Evolutionary conservation across 768 basidiomycete species (phyloP), one percentile per base, ranked within the genome.

Genomic region (Kwoniella newhampshirensis): DNA sequence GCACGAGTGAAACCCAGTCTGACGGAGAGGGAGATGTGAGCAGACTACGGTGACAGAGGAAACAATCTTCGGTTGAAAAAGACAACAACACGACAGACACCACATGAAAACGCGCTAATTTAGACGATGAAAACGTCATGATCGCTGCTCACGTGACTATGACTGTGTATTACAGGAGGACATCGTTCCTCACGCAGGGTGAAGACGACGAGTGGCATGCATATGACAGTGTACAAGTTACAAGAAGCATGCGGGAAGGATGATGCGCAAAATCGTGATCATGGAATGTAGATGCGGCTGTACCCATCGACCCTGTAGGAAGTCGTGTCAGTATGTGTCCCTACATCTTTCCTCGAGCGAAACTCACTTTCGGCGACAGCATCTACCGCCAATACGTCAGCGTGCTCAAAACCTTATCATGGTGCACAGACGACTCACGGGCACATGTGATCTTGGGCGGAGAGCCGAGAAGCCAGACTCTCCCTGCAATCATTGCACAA

Each of bases 401-500:
- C 40, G 26, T 43, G 4, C 28, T n/a, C n/a, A n/a, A n/a, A n/a
- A n/a, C 13, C 37, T 18, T 46, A 40, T 21, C 11, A 17, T 41
- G 28, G 28, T 32, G 32, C 32, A 6, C 6, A 32, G 7, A 26
- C 27, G 21, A 63, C 61, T 63, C 44, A 72, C 43, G 71, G 71
- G 50, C 71, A 73, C 62, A 73, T 62, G 56, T 73, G 71, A 37
- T 73, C 68, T 42, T 64, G 59, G 13, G 68, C 64, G 13, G 68
- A 41, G n/a, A 73, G 45, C 47, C 71, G 55, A 32, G 68, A 46
- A n/a, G 71, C 68, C 15, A 73, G 43, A 61, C 58, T 70, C 50
- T 70, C 68, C 50, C 71, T 44, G 46, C 71, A 73, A 13, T 73
- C 71, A 44, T 73, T 68, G 57, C 71, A 73, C 21, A 73, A 26